Percentiles rank a stretch among this genome's conserved stretches.
Conservation (phyloP, 441 rosid genomes). For the Viola pubescens region DNA sequence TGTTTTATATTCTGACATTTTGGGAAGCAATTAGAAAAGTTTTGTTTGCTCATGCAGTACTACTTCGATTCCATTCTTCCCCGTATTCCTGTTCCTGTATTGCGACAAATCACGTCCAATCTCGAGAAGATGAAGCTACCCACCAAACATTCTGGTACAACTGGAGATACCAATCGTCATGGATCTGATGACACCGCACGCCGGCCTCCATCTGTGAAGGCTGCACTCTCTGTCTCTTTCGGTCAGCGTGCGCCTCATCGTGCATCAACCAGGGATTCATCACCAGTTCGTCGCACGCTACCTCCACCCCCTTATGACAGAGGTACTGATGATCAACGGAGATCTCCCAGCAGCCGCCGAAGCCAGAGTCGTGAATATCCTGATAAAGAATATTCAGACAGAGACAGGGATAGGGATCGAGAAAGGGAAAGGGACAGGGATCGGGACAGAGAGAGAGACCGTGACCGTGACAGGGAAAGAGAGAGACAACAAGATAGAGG, state of each 20-base stretch:
- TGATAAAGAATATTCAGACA: slow-evolving; percentile 41
- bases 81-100: slow-evolving; percentile 87
- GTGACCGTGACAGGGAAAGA: slow-evolving; percentile 21
- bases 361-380: slow-evolving; percentile 65
- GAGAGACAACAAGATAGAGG: slow-evolving; percentile 12
- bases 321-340: slow-evolving; percentile 39
- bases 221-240: slow-evolving; percentile 96
- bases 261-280: slow-evolving; percentile 96
- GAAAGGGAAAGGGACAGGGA: slow-evolving; percentile 19
- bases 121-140: slow-evolving; percentile 95
- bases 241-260: slow-evolving; percentile 99
- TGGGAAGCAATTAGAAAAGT: slow-evolving; percentile 4
- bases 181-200: slow-evolving; percentile 97
- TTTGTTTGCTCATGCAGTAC: slow-evolving; percentile 47
- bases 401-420: slow-evolving; percentile 29
- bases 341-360: slow-evolving; percentile 54
- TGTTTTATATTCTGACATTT: not conserved
- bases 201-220: slow-evolving; percentile 99
- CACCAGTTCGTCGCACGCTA: slow-evolving; percentile 83
- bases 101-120: slow-evolving; percentile 73
- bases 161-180: slow-evolving; percentile 64
- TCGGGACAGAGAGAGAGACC: slow-evolving; percentile 12
- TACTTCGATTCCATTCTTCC: slow-evolving; percentile 96
- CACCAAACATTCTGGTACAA: slow-evolving; percentile 70
- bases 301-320: slow-evolving; percentile 57